Conservation (phyloP, 2,329 filamentous ascomycete genomes). For the Blastomyces silverae region DNA sequence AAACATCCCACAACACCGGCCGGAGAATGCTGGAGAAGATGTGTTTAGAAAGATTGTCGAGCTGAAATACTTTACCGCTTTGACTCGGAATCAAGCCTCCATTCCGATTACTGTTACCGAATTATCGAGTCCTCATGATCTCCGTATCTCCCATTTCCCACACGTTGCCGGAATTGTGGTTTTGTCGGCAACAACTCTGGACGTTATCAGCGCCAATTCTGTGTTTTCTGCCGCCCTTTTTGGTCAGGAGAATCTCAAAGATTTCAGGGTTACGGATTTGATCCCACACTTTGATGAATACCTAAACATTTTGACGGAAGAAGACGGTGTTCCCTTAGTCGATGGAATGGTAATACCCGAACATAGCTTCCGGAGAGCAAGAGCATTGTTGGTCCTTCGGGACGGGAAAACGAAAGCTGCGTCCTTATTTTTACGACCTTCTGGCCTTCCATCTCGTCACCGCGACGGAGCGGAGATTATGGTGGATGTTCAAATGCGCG, state of each 20-base stretch:
- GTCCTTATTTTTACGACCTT: conserved; percentile 72
- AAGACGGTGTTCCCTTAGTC: conserved; percentile 73
- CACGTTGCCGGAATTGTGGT: conserved; percentile 97
- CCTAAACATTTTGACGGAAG: conserved; percentile 70
- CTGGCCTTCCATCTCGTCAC: conserved; percentile 77
- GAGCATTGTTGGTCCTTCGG: conserved; percentile 73
- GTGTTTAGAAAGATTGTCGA: conserved; percentile 70
- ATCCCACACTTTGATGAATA: conserved; percentile 84
- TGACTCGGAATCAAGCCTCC: conserved; percentile 62
- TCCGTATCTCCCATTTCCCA: conserved; percentile 87
- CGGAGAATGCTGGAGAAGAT: conserved; percentile 60
- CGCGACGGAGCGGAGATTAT: conserved; percentile 86
- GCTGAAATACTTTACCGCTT: conserved; percentile 75
- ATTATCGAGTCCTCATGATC: conserved; percentile 59
- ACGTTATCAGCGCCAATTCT: conserved; percentile 86
- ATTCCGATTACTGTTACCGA: conserved; percentile 79
- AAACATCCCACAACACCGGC: conserved; percentile 65
- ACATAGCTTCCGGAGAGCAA: conserved; percentile 85
- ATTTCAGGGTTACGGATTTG: conserved; percentile 68
- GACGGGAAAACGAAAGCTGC: conserved; percentile 75
- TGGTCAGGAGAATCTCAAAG: conserved; percentile 76
- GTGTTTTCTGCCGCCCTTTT: conserved; percentile 92
- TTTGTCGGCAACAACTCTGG: conserved; percentile 67
- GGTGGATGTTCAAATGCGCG: conserved; percentile 92
- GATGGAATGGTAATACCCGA: conserved; percentile 98